phyloP scores from a whole-genome alignment of 2,329 filamentous ascomycete genomes.

The Fusarium sp. region DNA sequence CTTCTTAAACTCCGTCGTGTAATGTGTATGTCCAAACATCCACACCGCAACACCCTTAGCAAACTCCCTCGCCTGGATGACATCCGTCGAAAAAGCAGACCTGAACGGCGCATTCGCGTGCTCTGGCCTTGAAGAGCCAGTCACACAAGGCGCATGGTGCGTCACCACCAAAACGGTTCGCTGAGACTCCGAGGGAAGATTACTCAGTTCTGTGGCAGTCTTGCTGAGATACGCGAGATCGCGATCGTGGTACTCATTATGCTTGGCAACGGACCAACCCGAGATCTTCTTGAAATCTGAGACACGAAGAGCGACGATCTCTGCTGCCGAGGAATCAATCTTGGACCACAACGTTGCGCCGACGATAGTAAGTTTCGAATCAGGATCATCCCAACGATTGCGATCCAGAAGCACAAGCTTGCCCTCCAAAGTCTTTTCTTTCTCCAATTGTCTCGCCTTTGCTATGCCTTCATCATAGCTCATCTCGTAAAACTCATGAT shows the following conservation, averaged over 20 bases:
- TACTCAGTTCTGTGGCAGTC: constrained; percentile 51
- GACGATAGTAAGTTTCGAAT: constrained; percentile 61
- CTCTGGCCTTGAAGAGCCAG: constrained; percentile 62
- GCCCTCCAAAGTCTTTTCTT: constrained; percentile 54
- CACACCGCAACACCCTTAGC: constrained; percentile 52
- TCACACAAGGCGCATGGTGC: constrained; percentile 67
- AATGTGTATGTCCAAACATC: constrained; percentile 65
- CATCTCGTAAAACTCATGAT: constrained; percentile 66
- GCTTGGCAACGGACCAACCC: constrained; percentile 62
- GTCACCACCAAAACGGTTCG: constrained; percentile 62
- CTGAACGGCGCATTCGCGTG: constrained; percentile 61
- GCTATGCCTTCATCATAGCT: constrained; percentile 54
- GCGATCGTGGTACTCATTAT: constrained; percentile 60
- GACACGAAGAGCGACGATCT: constrained; percentile 58
- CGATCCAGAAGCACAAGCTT: constrained; percentile 60
- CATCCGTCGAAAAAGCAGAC: constrained; percentile 66
- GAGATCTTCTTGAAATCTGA: constrained; percentile 67
- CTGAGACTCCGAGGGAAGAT: constrained; percentile 23
- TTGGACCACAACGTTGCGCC: constrained; percentile 70
- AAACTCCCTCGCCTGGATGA: constrained; percentile 50
- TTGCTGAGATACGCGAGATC: constrained; percentile 65
- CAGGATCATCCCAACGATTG: constrained; percentile 54
- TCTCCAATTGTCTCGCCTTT: constrained; percentile 53
- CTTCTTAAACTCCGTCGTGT: constrained; percentile 53
- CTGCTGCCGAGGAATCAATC: constrained; percentile 56